Evolutionary conservation across 2,329 filamentous ascomycete genomes (phyloP), one percentile per base, ranked within the genome.

Genomic region (Penicillium sp.): DNA sequence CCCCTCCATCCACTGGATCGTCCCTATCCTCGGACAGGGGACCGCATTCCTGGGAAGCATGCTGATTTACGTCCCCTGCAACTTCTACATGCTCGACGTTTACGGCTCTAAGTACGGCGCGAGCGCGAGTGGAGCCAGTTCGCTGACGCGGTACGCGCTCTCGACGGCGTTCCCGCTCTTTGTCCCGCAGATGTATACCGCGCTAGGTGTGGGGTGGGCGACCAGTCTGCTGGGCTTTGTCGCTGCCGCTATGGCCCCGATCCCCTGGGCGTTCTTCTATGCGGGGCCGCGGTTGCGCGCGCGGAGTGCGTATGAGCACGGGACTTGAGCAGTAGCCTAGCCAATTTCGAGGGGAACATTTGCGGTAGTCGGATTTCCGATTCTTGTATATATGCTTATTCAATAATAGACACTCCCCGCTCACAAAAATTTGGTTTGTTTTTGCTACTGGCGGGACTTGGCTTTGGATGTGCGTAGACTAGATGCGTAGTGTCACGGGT

Each of bases 1-100:
- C 1, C 51, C 64, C 1, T 50, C 55, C 3, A 61, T 71, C 83
- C 60, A 69, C 23, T 75, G 71, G 70, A 72, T 75, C 13, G 64
- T 68, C 19, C 71, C 71, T 0, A 71, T 75, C 19, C 35, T 72
- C 4, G 70, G 67, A 8, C 70, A 74, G 45, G 70, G 71, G 0
- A 30, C 71, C 6, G 66, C 70, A 0, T 67, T 74, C 15, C 61
- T 75, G 2, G 67, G 67, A 0, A 70, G 69, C 23, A 66, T 75
- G 9, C 64, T 74, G 2, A 67, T 76, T 15, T 80, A 79, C 56
- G 72, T 74, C 2, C 70, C 75, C 0, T 67, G 69, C 19, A 77
- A 76, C 47, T 65, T 77, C 30, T 81, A 76, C 68, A 78, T 80
- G 75, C 70, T 79, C 44, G 77, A 80, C 58, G 67, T 75, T 0